Base-by-base conservation (phyloP, 192 early-diverging fungal genomes). In the Coemansia aciculifera region DNA sequence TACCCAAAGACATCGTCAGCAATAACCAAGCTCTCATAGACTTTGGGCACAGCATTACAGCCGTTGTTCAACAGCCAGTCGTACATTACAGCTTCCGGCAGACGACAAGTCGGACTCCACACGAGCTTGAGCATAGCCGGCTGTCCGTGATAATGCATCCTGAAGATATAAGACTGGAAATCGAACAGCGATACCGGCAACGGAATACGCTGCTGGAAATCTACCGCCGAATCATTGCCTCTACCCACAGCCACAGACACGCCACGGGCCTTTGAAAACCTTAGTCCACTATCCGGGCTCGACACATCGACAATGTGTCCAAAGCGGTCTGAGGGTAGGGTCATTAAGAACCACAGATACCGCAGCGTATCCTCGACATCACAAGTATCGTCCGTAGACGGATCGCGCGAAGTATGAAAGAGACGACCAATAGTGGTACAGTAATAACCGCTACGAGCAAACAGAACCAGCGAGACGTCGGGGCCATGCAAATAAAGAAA, bases 71-170 rank as follows among this genome's bases (percentile, higher is more conserved):
- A 17, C 11, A 57, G 21, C 27, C 34, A 4, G 13, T 52, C 56
- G 21, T 66, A 74, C 13, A 64, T 32, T 1, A 57, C 62, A n/a
- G 54, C 36, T 19, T 74, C 73, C 0, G 67, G 73, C 3, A 68
- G 24, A 3, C 59, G 52, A 11, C 10, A 34, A 4, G 17, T 27
- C 12, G 54, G 66, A 5, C 52, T 61, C 64, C 62, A 74, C 19
- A 56, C 27, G 3, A 74, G 38, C 43, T 74, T 74, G 2, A 60
- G 27, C 0, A 74, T 48, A 0, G 46, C 62, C 2, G 40, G 13
- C 3, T 19, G 9, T 1, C 56, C 57, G 0, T 12, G 24, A 17
- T 51, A 64, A n/a, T 36, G 46, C 0, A 46, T n/a, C 9, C 19
- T 11, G 31, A 36, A 74, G 43, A 74, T 3, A 17, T 64, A 42